phyloP scores from a whole-genome alignment of 2,329 filamentous ascomycete genomes.

The Xylaria sp. region DNA sequence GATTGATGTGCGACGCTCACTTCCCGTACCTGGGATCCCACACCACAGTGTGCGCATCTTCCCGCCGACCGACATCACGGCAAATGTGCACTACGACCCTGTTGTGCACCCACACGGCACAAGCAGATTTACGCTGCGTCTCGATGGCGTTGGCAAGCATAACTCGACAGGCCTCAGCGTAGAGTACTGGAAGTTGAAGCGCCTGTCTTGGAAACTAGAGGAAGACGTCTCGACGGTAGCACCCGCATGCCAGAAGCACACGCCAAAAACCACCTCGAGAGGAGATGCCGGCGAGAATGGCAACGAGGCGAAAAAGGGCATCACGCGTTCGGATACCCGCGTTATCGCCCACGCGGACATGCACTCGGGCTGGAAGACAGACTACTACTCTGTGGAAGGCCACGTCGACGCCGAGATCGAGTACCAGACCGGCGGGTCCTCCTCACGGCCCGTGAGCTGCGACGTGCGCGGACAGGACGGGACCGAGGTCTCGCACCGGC shows the following conservation, averaged over 20 bases:
- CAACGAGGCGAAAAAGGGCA: conserved; percentile 65
- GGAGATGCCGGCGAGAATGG: conserved; percentile 49
- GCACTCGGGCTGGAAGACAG: conserved; percentile 89
- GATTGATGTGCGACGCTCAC: conserved; percentile 80
- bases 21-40: conserved; percentile 77
- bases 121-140: conserved; percentile 80
- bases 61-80: conserved; percentile 92
- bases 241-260: conserved; percentile 81
- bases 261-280: conserved; percentile 55
- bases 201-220: conserved; percentile 92
- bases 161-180: conserved; percentile 77
- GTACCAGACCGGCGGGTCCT: conserved; percentile 67
- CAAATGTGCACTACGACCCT: conserved; percentile 81
- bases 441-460: conserved; percentile 73
- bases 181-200: conserved; percentile 86
- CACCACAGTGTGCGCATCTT: conserved; percentile 95
- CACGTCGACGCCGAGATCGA: conserved; percentile 84
- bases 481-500: conserved; percentile 81
- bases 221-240: conserved; percentile 84
- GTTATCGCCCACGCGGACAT: conserved; percentile 83
- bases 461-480: conserved; percentile 80
- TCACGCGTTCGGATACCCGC: conserved; percentile 78
- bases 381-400: conserved; percentile 62
- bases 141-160: conserved; percentile 83
- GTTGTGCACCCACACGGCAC: conserved; percentile 87